phyloP scores from a whole-genome alignment of 345 rosid species.

The Pistacia integerrima region DNA sequence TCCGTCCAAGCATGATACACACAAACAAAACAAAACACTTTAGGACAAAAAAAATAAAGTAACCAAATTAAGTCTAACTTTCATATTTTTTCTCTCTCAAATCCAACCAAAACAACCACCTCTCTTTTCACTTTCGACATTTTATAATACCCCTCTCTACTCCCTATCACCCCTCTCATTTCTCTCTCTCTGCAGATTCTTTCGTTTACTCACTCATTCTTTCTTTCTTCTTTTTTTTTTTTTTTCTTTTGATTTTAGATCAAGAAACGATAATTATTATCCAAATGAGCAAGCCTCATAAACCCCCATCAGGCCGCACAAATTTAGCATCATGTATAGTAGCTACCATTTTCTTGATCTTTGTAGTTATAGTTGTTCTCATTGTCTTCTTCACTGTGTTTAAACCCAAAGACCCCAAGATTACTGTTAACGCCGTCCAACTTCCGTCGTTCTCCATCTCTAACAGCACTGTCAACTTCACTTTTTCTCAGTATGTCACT shows the following conservation, averaged over 20 bases:
- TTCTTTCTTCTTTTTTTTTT: neutral
- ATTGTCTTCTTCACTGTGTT: slow-evolving; percentile 94
- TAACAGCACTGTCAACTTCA: slow-evolving; percentile 86
- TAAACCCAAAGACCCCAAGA: slow-evolving; percentile 85
- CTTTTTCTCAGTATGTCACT: slow-evolving; percentile 86
- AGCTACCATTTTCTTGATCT: slow-evolving; percentile 80
- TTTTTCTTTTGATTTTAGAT: neutral
- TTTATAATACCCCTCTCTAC: too few species aligned
- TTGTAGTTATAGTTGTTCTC: slow-evolving; percentile 57
- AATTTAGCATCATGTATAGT: slow-evolving; percentile 94
- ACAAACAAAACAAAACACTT: too few species aligned
- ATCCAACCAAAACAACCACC: too few species aligned
- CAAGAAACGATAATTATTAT: neutral
- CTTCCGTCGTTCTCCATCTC: slow-evolving; percentile 89
- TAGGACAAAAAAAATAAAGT: too few species aligned
- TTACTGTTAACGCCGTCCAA: slow-evolving; percentile 83
- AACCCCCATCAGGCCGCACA: slow-evolving; percentile 58
- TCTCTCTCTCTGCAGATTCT: neutral
- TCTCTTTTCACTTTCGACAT: too few species aligned
- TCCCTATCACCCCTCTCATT: neutral
- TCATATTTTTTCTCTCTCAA: too few species aligned
- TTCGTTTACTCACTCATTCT: neutral
- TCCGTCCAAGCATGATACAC: too few species aligned
- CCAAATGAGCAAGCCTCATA: slow-evolving; percentile 36
- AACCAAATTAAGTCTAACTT: too few species aligned